Conservation (phyloP, 306 rosid genomes). For the Cyclanthera cordifolia region DNA sequence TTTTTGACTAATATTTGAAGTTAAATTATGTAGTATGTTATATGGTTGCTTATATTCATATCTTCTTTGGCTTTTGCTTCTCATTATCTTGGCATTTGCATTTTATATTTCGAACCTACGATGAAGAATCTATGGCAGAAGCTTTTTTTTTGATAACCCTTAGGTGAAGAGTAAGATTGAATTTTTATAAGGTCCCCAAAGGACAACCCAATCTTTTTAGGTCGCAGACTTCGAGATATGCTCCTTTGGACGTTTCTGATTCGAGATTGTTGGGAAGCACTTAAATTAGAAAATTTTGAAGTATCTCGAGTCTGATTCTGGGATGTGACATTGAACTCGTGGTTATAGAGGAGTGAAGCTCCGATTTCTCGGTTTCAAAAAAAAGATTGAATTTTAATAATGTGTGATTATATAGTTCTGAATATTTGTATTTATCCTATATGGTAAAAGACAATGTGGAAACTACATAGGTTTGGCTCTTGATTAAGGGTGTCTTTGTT, state of each 20-base stretch:
- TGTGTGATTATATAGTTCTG: neutral
- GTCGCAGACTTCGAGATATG: too few species aligned
- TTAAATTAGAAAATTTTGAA: too few species aligned
- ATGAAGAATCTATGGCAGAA: neutral
- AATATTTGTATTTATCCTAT: neutral
- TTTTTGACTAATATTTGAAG: neutral
- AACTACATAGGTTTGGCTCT: neutral
- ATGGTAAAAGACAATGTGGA: neutral
- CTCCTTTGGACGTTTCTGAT: too few species aligned
- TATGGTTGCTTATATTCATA: neutral
- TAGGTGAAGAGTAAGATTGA: neutral
- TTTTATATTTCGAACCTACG: neutral
- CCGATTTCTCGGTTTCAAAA: too few species aligned
- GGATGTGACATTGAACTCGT: too few species aligned
- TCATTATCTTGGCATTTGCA: neutral
- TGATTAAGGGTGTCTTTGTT: neutral
- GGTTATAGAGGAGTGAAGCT: too few species aligned
- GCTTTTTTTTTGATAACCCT: neutral
- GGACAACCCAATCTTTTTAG: too few species aligned
- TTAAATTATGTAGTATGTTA: neutral
- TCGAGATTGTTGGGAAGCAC: too few species aligned
- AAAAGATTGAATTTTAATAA: neutral
- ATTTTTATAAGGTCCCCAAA: too few species aligned
- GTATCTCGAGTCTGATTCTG: too few species aligned
- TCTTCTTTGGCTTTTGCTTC: conserved; percentile 5